These are phyloP conservation scores for Apophysomyces trapeziformis DNA, from an alignment of 371 early-diverging fungal species.

Conservation along the genomic window DNA sequence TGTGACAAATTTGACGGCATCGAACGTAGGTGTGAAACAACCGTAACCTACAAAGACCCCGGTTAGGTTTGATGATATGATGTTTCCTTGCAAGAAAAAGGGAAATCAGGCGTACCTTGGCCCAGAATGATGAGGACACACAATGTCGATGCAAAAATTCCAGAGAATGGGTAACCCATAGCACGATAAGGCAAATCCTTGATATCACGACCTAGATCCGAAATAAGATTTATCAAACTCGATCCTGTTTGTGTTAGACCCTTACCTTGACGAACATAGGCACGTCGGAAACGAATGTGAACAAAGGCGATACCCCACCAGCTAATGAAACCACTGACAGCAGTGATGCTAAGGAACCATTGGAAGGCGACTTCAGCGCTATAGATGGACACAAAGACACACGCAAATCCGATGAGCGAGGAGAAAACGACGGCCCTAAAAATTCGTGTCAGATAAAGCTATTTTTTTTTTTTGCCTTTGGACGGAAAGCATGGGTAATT, in stretches of 20 bases:
- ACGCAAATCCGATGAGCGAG: conserved; percentile 58
- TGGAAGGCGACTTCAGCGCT: conserved; percentile 65
- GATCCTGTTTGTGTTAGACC: not conserved
- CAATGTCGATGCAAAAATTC: conserved; percentile 50
- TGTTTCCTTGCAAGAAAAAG: too few species aligned
- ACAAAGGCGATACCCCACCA: conserved; percentile 77
- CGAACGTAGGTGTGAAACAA: conserved; percentile 31
- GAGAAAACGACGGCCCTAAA: conserved; percentile 55
- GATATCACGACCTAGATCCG: conserved; percentile 38
- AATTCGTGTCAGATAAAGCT: not conserved
- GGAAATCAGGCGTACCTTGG: conserved; percentile 40
- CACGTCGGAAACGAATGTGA: conserved; percentile 84
- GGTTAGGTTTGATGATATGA: too few species aligned
- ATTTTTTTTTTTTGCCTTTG: not conserved
- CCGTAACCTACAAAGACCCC: not conserved
- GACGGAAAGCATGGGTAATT: not conserved
- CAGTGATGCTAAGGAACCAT: conserved; percentile 76
- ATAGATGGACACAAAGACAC: conserved; percentile 57
- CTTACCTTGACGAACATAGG: conserved; percentile 71
- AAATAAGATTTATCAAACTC: not conserved
- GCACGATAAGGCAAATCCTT: conserved; percentile 75
- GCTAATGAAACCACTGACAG: conserved; percentile 75
- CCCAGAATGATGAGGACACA: conserved; percentile 58
- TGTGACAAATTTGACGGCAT: conserved; percentile 30
- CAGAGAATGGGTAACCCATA: conserved; percentile 70